Evolutionary conservation across 331 rosid genomes (phyloP).

Genomic region (Quercus phellos): DNA sequence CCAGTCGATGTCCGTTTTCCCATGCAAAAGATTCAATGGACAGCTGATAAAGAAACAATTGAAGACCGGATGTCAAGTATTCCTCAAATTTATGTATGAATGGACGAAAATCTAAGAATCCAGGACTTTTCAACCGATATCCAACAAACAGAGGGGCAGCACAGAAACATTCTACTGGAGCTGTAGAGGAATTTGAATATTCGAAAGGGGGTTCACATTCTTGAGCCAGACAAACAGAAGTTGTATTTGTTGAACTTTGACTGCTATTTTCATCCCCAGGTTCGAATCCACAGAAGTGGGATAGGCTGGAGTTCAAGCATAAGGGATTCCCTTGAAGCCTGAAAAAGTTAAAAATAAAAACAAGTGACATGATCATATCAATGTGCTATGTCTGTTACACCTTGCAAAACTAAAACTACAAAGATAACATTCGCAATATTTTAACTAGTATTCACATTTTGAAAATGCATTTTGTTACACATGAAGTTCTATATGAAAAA

Average conservation of each 20-base stretch:
- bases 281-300: conserved; percentile 48
- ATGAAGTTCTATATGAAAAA: not conserved
- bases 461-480: not conserved
- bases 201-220: conserved; percentile 64
- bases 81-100: conserved; percentile 28
- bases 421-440: conserved; percentile 1
- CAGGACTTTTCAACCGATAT: conserved; percentile 93
- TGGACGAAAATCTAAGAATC: conserved; percentile 55
- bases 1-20: conserved; percentile 70
- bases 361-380: not conserved
- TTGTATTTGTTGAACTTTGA: conserved; percentile 23
- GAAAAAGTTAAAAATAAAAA: conserved; percentile 27
- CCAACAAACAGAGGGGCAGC: conserved; percentile 54
- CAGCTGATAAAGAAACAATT: conserved; percentile 46
- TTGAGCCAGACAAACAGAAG: conserved; percentile 32
- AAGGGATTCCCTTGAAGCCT: conserved; percentile 92
- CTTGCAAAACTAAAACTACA: not conserved
- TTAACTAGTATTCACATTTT: not conserved
- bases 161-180: conserved; percentile 51
- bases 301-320: conserved; percentile 42
- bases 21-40: conserved; percentile 36
- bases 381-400: not conserved
- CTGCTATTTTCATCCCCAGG: conserved; percentile 7
- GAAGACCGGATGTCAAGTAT: conserved; percentile 47
- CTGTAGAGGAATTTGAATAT: conserved; percentile 20